Conservation (phyloP, 306 rosid species). For the Urtica urens region DNA sequence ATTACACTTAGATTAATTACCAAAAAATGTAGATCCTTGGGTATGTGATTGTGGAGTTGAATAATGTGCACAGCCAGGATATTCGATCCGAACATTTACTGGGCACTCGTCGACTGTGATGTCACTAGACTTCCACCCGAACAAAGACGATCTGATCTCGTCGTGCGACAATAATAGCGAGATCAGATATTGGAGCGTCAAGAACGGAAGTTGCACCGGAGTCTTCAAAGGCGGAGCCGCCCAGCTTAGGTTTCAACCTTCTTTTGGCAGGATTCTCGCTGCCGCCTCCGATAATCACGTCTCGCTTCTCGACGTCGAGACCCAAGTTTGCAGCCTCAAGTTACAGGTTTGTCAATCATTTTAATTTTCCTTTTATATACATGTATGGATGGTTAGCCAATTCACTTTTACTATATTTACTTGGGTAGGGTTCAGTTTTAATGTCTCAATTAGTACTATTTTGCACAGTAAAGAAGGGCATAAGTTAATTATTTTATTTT, state of each 20-base stretch:
- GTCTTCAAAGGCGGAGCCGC: constrained; percentile 68
- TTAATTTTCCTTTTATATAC: neutral
- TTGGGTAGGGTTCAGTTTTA: too few species aligned
- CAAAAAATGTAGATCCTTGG: too few species aligned
- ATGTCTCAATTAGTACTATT: too few species aligned
- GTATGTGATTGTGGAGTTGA: too few species aligned
- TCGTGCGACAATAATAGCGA: constrained; percentile 57
- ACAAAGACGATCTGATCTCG: constrained; percentile 58
- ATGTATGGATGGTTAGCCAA: too few species aligned
- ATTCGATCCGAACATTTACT: constrained; percentile 53
- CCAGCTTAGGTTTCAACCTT: constrained; percentile 73
- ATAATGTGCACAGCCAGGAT: constrained; percentile 70
- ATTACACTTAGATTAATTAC: too few species aligned
- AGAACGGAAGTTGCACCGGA: constrained; percentile 55
- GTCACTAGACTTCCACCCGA: constrained; percentile 84
- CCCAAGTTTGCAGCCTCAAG: constrained; percentile 34
- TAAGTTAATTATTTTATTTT: too few species aligned
- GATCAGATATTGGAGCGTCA: constrained; percentile 74
- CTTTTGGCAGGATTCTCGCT: constrained; percentile 57
- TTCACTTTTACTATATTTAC: too few species aligned
- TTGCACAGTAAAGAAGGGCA: too few species aligned
- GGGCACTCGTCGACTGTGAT: constrained; percentile 55
- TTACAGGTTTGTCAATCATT: constrained; percentile 35
- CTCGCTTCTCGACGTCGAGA: constrained; percentile 55
- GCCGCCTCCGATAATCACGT: constrained; percentile 42